Evolutionary conservation across 805 yeast species (phyloP).

Genomic region (Saccharomycopsis capsularis): DNA sequence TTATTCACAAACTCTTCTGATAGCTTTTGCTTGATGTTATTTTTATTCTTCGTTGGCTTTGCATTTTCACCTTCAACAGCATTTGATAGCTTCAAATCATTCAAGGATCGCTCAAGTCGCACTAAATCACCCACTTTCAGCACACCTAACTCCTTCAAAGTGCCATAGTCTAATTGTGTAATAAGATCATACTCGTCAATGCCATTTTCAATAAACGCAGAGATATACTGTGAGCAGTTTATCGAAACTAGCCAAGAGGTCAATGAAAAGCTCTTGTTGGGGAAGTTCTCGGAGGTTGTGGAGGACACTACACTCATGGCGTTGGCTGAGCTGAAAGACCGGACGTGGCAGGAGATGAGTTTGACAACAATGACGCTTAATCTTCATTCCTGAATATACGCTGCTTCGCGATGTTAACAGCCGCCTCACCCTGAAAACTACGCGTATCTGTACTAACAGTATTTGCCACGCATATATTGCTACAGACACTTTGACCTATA

Average conservation of each 20-base stretch:
- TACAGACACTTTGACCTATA: no score
- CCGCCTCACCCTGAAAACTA: no score
- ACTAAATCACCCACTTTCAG: slow-evolving; percentile 79
- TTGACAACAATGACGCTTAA: no score
- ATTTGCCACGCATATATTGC: no score
- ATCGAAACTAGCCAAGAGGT: slow-evolving; percentile 16
- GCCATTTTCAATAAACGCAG: slow-evolving; percentile 12
- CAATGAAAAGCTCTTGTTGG: background rate
- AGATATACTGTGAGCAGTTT: slow-evolving; percentile 18
- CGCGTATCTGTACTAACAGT: no score
- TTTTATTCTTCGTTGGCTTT: background rate
- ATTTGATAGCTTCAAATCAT: slow-evolving; percentile 31
- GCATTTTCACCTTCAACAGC: background rate
- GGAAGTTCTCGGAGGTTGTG: background rate
- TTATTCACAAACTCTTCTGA: slow-evolving; percentile 1
- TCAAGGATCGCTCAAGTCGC: slow-evolving; percentile 53
- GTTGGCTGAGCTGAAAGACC: no score
- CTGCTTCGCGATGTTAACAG: no score
- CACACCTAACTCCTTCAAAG: slow-evolving; percentile 68
- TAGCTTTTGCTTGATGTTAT: slow-evolving; percentile 6
- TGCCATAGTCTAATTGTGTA: slow-evolving; percentile 41
- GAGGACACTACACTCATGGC: no score
- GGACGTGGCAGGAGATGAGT: no score
- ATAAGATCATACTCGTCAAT: slow-evolving; percentile 17
- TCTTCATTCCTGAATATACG: no score